Evolutionary conservation across 768 basidiomycete genomes (phyloP), one percentile per base, ranked within the genome.

Genomic region (Botryobasidium botryosum): DNA sequence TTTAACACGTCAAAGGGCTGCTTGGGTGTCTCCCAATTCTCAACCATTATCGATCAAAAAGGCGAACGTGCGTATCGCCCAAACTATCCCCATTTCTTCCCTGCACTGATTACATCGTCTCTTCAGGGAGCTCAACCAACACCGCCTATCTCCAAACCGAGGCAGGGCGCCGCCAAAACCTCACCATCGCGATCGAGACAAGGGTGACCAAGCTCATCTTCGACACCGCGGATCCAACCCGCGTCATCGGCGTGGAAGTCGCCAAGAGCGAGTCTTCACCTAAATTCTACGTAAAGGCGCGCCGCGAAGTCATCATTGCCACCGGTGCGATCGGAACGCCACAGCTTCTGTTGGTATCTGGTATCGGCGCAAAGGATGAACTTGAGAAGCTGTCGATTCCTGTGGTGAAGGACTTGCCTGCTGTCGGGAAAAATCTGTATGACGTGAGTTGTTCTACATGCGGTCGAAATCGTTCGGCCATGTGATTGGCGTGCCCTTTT

Each of bases 351-450:
- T 57, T 66, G 51, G 55, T 68, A 12, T 64, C 62, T n/a, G 67
- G 67, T 10, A 55, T 68, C 48, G 64, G 64, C 32, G 61, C 63
- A 13, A 54, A 56, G 21, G 54, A 47, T 3, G 54, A 60, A 7
- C 49, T 67, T 6, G 52, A 57, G 21, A 46, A 41, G 20, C 47
- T 60, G 25, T 55, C 55, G 13, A 61, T 71, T 47, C 26, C 43
- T 10, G 46, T 54, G 26, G 49, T 56, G 38, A 46, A 65, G 24
- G 59, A 68, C 43, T 56, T 68, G 0, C 64, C 64, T 0, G 59
- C 55, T 21, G 69, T 71, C 32, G 69, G 68, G 3, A 54, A 58
- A 40, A 65, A 68, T 52, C 53, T 69, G 10, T 63, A 66, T 49
- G 61, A 63, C 25, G 36, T 50, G 23, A 7, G 24, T 44, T 8